Base-by-base conservation (phyloP, 2,329 filamentous ascomycete species). In the Pestalotiopsis sp. region DNA sequence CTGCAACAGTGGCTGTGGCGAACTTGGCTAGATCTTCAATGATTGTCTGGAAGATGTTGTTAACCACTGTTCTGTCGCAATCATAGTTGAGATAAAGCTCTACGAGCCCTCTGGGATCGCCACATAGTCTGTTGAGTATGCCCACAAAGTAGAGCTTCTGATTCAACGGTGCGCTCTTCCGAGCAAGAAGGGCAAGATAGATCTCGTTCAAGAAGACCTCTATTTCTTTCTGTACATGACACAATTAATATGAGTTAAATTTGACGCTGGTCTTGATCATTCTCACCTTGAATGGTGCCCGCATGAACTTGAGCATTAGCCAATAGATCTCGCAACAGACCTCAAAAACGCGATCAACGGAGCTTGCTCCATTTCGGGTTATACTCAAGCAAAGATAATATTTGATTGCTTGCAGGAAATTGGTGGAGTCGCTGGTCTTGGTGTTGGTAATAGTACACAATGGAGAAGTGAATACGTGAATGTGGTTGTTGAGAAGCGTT, bases 61-160 rank as follows among this genome's bases (percentile, higher is more conserved):
- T 99, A 81, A 98, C 95, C 69, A 98, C 89, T 56, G 94, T 94
- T 70, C 95, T 89, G 76, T 98, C 97, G 81, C 96, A 99, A 79
- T 99, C 96, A 77, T 99, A 99, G 80, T 99, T 99, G 71, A 99
- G 88, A 80, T 99, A 99, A 14, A 95, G 92, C 80, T 99, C 96
- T 17, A 99, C 96, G 63, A 99, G 80, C 0, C 94, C 95, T 72
- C 93, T 89, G 1, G 95, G 93, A 78, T 99, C 96, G 17, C 89
- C 90, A 69, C 92, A 95, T 62, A 99, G 85, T 69, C 95, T 88
- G 74, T 93, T 92, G 66, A 99, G 86, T 31, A 99, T 90, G 70
- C 90, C 91, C 79, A 99, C 89, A 73, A 98, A 96, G 77, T 95
- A 94, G 67, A 96, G 89, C 80, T 98, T 99, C 78, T 99, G 96